Percentiles rank a stretch among this genome's conserved stretches.
phyloP scores from a whole-genome alignment of 108 stramenopile species.

The Nitzschia palea region DNA sequence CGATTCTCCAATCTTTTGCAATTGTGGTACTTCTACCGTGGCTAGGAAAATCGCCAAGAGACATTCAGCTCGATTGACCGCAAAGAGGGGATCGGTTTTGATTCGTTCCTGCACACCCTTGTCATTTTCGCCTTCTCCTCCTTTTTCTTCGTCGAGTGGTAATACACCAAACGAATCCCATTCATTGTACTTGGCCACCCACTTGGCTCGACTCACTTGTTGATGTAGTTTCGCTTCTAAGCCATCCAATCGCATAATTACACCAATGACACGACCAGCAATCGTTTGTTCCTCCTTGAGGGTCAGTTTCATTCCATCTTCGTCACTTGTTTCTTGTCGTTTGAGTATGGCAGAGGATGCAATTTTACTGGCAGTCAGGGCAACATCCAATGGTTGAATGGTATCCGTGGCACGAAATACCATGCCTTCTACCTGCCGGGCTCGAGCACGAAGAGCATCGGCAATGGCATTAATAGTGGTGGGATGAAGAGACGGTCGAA shows the following conservation, averaged over 20 bases:
- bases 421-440: slow-evolving; percentile 20
- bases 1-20: slow-evolving; percentile 45
- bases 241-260: slow-evolving; percentile 75
- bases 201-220: slow-evolving; percentile 27
- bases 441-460: slow-evolving; percentile 62
- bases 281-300: slow-evolving; percentile 63
- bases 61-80: slow-evolving; percentile 81
- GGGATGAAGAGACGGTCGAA: slow-evolving; percentile 84
- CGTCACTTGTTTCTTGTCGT: slow-evolving; percentile 46
- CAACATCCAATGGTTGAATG: slow-evolving; percentile 55
- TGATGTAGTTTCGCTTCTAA: slow-evolving; percentile 48
- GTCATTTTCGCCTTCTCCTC: slow-evolving; percentile 21
- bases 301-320: slow-evolving; percentile 49
- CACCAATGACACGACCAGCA: slow-evolving; percentile 81
- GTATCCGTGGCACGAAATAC: slow-evolving; percentile 19
- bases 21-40: slow-evolving; percentile 62
- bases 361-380: slow-evolving; percentile 60
- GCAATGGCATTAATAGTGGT: slow-evolving; percentile 81
- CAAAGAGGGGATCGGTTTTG: slow-evolving; percentile 64
- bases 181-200: slow-evolving; percentile 69
- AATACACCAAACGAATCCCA: slow-evolving; percentile 70
- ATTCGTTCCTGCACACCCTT: slow-evolving; percentile 44
- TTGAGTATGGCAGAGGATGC: slow-evolving; percentile 56
- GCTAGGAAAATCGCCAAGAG: slow-evolving; percentile 71
- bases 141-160: slow-evolving; percentile 35